Evolutionary conservation across 768 basidiomycete genomes (phyloP).

Genomic region (Amanita pallidorosea): DNA sequence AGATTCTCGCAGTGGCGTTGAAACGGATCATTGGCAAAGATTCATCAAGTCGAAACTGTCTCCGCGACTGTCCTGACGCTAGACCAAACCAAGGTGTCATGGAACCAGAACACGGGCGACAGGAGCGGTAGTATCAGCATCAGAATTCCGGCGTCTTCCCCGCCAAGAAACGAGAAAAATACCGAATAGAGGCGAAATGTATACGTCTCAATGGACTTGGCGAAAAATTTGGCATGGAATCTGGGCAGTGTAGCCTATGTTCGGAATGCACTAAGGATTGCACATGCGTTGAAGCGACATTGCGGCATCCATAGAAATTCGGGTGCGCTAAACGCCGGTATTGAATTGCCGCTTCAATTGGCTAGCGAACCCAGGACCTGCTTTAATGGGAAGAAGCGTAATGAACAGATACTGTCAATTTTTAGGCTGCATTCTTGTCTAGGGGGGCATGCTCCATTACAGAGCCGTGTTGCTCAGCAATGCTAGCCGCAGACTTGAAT

Average conservation of each 20-base stretch:
- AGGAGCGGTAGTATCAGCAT: not conserved
- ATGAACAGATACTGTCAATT: not conserved
- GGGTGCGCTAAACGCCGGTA: too few relatives aligned
- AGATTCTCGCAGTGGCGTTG: too few relatives aligned
- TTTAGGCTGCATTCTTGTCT: not conserved
- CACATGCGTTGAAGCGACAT: too few relatives aligned
- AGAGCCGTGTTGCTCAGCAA: not conserved
- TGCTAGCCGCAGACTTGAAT: not conserved
- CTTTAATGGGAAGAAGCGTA: not conserved
- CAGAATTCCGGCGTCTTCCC: not conserved
- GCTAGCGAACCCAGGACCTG: not conserved
- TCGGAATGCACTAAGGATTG: not conserved
- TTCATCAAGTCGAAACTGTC: too few relatives aligned
- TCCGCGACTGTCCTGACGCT: not conserved
- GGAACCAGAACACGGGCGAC: not conserved
- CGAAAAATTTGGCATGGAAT: too few relatives aligned
- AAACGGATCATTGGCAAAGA: too few relatives aligned
- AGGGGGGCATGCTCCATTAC: too few relatives aligned
- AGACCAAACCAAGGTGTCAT: not conserved
- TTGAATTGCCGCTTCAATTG: too few relatives aligned
- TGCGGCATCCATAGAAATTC: too few relatives aligned
- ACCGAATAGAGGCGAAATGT: not conserved
- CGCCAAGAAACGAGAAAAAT: not conserved
- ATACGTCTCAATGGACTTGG: not conserved
- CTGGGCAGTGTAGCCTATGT: not conserved